Percentiles rank a stretch among this genome's conserved stretches.
Evolutionary conservation across 1,284 basidiomycete genomes (phyloP).

Genomic region (Sparassis latifolia): DNA sequence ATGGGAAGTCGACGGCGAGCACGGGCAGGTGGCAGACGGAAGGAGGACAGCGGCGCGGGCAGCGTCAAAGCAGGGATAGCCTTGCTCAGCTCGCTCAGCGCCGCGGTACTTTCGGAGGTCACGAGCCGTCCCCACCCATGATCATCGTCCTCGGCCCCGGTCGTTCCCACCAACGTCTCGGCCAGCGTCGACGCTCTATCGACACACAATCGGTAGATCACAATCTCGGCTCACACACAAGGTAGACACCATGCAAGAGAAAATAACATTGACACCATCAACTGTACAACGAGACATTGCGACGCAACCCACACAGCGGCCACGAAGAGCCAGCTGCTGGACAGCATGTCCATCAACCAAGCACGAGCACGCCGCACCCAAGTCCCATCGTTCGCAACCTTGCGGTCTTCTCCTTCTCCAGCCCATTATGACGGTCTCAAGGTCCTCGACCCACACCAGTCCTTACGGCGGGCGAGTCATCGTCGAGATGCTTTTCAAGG

Average conservation of each 20-base stretch:
- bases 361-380: slow-evolving; percentile 73
- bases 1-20: slow-evolving; percentile 26
- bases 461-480: slow-evolving; percentile 66
- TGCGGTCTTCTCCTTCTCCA: slow-evolving; percentile 53
- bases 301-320: slow-evolving; percentile 58
- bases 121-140: too few species aligned
- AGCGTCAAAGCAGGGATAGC: slow-evolving; percentile 2
- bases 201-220: too few species aligned
- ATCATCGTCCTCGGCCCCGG: too few species aligned
- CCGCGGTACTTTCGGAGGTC: too few species aligned
- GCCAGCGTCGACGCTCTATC: too few species aligned
- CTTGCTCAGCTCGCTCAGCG: not conserved
- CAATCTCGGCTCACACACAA: too few species aligned
- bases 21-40: slow-evolving; percentile 1
- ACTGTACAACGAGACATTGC: slow-evolving; percentile 87
- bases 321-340: slow-evolving; percentile 53
- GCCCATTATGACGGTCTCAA: slow-evolving; percentile 77
- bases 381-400: slow-evolving; percentile 58
- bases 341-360: slow-evolving; percentile 25
- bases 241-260: too few species aligned
- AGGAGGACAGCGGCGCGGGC: not conserved
- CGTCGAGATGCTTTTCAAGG: slow-evolving; percentile 83
- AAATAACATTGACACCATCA: too few species aligned
- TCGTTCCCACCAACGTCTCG: too few species aligned
- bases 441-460: slow-evolving; percentile 74